Evolutionary conservation across 495 filamentous ascomycete genomes (phyloP), one percentile per base, ranked within the genome.

Genomic region (Pyrenula massariospora): DNA sequence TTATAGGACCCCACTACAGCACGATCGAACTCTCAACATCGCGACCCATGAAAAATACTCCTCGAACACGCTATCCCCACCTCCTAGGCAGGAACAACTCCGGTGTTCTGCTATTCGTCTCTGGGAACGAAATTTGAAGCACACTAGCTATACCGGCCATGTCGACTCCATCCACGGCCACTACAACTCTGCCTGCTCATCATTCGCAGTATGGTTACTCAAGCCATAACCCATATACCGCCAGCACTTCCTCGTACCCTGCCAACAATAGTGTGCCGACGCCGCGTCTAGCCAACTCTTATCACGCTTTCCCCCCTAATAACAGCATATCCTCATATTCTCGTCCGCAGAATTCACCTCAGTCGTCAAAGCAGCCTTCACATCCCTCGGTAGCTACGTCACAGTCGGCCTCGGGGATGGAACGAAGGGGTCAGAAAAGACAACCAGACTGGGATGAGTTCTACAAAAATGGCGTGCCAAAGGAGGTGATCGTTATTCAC

Each of bases 401-500:
- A 51, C 62, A 56, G 57, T 53, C 54, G 55, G 57, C 61, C 20
- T 57, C 25, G 20, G 58, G 62, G 42, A 61, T 78, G 51, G 83
- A 84, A 58, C 77, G 78, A 53, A 74, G 79, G 52, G 77, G 79
- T n/a, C 75, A 81, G 60, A 77, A 79, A 58, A 74, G 73, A 64
- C 72, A 74, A 59, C 85, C 88, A 57, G 83, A 97, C 73, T 97
- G 92, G 92, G 72, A 80, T 25, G 80, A 84, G 58, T 97, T 95
- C 66, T 97, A 95, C 70, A 88, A 87, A 67, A 94, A 96, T 70
- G 92, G 92, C 20, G 69, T 92, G 15, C 92, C 92, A 12, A 87
- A 91, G 66, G 91, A 96, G 70, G 81, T 97, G 66, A 96, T 97
- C 65, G 84, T 96, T 58, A 97, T 97, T 67, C 88, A 95, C 63